A percentile compares a stretch with the other conserved stretches of the same genome.
phyloP scores from a whole-genome alignment of 495 filamentous ascomycete species.

The Tuber aestivum region DNA sequence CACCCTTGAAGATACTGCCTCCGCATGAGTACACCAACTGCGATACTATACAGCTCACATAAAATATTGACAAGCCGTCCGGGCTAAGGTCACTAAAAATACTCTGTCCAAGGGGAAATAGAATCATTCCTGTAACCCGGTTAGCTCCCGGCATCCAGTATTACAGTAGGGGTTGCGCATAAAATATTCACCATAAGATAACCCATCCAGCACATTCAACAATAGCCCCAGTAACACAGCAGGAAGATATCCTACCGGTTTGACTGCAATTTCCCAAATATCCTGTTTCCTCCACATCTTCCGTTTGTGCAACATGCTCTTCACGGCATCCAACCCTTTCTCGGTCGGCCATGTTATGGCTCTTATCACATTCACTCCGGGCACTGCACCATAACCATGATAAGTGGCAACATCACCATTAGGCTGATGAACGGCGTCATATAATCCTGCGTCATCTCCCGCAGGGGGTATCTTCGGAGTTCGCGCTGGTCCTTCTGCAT shows the following conservation, averaged over 20 bases:
- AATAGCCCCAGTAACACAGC: slow-evolving; percentile 82
- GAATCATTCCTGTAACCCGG: slow-evolving; percentile 65
- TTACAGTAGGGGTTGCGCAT: background rate
- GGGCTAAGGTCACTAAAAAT: slow-evolving; percentile 77
- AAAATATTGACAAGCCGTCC: slow-evolving; percentile 97
- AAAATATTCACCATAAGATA: slow-evolving; percentile 71
- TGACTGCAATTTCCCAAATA: slow-evolving; percentile 59
- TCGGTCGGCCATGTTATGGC: slow-evolving; percentile 36
- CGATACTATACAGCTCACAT: slow-evolving; percentile 91
- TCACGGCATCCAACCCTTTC: slow-evolving; percentile 32
- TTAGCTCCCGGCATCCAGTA: background rate
- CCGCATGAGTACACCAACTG: slow-evolving; percentile 84
- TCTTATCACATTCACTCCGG: slow-evolving; percentile 32
- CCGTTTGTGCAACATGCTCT: slow-evolving; percentile 48
- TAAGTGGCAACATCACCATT: slow-evolving; percentile 43
- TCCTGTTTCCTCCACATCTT: slow-evolving; percentile 65
- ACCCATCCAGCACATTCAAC: slow-evolving; percentile 84
- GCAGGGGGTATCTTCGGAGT: slow-evolving; percentile 20
- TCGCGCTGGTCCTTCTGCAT: slow-evolving; percentile 14
- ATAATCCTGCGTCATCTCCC: slow-evolving; percentile 34
- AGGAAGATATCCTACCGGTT: slow-evolving; percentile 66
- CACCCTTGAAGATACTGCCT: slow-evolving; percentile 83
- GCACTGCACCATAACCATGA: slow-evolving; percentile 12
- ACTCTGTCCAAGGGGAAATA: slow-evolving; percentile 81
- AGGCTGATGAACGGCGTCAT: slow-evolving; percentile 21